Percentiles rank a stretch among this genome's conserved stretches.
These are phyloP conservation scores for Cerrena zonata DNA, from an alignment of 1,284 basidiomycete species.

Conservation along the genomic window DNA sequence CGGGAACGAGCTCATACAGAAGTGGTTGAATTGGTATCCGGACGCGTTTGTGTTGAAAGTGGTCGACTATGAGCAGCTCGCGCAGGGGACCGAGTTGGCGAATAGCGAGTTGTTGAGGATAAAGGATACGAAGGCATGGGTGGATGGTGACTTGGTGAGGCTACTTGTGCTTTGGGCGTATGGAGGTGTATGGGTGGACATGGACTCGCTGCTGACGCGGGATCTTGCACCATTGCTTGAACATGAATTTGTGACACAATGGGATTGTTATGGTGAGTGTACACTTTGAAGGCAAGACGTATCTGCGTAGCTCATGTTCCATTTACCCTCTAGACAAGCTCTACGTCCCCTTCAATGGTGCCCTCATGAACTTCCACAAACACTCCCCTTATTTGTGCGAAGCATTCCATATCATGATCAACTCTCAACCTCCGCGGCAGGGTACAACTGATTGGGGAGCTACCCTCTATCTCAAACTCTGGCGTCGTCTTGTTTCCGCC, in stretches of 20 bases:
- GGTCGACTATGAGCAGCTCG: constrained; percentile 64
- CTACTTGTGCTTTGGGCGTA: constrained; percentile 83
- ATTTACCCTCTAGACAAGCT: constrained; percentile 58
- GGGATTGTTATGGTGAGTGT: constrained; percentile 90
- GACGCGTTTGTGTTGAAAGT: constrained; percentile 63
- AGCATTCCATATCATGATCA: constrained; percentile 84
- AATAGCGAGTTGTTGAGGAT: constrained; percentile 50
- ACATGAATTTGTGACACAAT: constrained; percentile 90
- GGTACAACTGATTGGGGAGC: constrained; percentile 90
- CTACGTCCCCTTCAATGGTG: constrained; percentile 84
- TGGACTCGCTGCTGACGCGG: constrained; percentile 85
- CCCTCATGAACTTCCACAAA: constrained; percentile 83
- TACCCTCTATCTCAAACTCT: constrained; percentile 81
- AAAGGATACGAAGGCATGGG: constrained; percentile 79
- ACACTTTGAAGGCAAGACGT: too few species aligned
- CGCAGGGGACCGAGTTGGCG: constrained; percentile 71
- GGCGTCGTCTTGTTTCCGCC: constrained; percentile 70
- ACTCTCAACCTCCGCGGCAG: constrained; percentile 64
- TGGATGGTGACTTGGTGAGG: constrained; percentile 87
- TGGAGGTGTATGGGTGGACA: constrained; percentile 92
- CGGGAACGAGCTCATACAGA: constrained; percentile 52
- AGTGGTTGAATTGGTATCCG: constrained; percentile 60
- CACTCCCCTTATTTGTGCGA: constrained; percentile 92
- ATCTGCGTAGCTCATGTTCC: neutral
- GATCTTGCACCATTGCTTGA: constrained; percentile 79